phyloP scores from a whole-genome alignment of 192 early-diverging fungal genomes.

The Funneliformis mosseae region DNA sequence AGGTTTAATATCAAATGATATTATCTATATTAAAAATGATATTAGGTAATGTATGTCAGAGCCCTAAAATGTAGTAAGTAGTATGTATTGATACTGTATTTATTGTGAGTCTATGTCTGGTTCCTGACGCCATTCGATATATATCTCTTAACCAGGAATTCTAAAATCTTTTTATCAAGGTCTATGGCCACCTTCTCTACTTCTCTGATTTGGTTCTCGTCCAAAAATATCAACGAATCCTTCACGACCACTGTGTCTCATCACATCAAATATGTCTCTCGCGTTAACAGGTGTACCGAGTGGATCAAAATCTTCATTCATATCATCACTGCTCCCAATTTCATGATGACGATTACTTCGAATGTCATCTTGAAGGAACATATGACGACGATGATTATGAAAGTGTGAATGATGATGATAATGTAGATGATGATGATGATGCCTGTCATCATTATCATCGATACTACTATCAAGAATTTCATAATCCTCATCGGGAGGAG shows the following conservation, averaged over 20 bases:
- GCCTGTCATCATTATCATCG: background rate
- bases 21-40: too few species aligned
- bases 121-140: background rate
- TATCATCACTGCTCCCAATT: background rate
- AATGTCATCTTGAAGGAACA: background rate
- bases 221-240: conserved; percentile 1
- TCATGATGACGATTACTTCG: background rate
- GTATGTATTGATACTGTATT: background rate
- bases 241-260: background rate
- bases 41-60: too few species aligned
- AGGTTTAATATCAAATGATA: too few species aligned
- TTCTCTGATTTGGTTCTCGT: conserved; percentile 8
- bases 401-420: conserved; percentile 1
- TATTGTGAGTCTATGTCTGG: background rate
- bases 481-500: conserved; percentile 23
- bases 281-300: background rate
- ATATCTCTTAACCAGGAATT: background rate
- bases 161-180: background rate
- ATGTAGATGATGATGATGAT: background rate
- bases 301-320: background rate
- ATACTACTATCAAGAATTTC: conserved; percentile 11
- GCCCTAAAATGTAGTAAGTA: too few species aligned
- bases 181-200: background rate
- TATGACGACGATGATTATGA: background rate
- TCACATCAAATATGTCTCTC: background rate